Evolutionary conservation across 176 grass and related monocot genomes (phyloP).

Genomic region (Tuctoria greenei): DNA sequence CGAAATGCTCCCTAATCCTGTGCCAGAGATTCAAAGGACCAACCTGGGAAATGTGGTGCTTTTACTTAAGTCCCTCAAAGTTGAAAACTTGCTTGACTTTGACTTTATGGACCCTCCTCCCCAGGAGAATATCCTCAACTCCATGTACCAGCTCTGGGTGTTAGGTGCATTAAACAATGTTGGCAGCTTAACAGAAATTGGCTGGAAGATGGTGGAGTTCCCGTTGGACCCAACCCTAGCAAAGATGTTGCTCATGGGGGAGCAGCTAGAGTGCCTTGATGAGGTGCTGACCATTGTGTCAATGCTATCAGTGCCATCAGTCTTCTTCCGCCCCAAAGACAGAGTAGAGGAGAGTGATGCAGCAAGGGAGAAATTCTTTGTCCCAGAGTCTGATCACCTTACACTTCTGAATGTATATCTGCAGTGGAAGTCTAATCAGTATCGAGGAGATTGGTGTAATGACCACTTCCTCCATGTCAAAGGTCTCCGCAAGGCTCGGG

Average conservation of each 20-base stretch:
- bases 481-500: slow-evolving; percentile 86
- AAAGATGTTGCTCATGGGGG: slow-evolving; percentile 98
- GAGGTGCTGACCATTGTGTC: slow-evolving; percentile 97
- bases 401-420: slow-evolving; percentile 92
- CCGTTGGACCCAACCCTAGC: slow-evolving; percentile 91
- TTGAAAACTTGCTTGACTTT: slow-evolving; percentile 94
- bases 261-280: slow-evolving; percentile 75
- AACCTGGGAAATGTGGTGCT: slow-evolving; percentile 97
- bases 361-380: slow-evolving; percentile 97
- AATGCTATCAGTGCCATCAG: slow-evolving; percentile 98
- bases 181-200: slow-evolving; percentile 80
- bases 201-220: slow-evolving; percentile 99
- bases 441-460: slow-evolving; percentile 97
- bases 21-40: slow-evolving; percentile 95
- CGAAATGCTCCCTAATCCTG: slow-evolving; percentile 91
- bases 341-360: slow-evolving; percentile 92
- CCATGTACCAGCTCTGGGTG: slow-evolving; percentile 99
- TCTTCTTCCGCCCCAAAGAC: slow-evolving; percentile 97
- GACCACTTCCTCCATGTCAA: slow-evolving; percentile 97
- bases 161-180: slow-evolving; percentile 95
- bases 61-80: slow-evolving; percentile 86
- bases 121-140: slow-evolving; percentile 97
- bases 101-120: slow-evolving; percentile 99
- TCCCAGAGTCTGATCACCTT: slow-evolving; percentile 94
- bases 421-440: slow-evolving; percentile 94